Evolutionary conservation across 257 asterid genomes (phyloP).

Genomic region (Rubia yunnanensis): DNA sequence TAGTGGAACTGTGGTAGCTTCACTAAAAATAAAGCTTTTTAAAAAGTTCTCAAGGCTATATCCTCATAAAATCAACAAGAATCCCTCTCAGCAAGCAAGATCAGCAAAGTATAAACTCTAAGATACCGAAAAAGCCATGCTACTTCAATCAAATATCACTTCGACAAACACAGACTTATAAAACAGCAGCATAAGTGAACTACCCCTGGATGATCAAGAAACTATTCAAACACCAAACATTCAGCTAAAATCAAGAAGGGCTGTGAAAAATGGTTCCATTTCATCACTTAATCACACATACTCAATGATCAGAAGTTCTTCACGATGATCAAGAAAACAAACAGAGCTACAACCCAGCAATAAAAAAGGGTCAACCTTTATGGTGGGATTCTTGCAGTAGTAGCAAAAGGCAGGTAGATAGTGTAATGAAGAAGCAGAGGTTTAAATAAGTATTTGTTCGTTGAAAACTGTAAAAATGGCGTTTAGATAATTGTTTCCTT

Average conservation of each 20-base stretch:
- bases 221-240: not conserved
- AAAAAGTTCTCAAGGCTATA: not conserved
- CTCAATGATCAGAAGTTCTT: not conserved
- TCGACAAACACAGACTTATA: not conserved
- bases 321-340: not conserved
- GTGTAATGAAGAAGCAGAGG: not conserved
- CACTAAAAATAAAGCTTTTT: not conserved
- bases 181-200: not conserved
- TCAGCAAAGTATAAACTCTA: not conserved
- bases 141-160: not conserved
- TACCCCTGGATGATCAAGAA: constrained; percentile 1
- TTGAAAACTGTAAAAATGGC: not conserved
- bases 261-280: not conserved
- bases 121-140: not conserved
- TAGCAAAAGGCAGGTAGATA: not conserved
- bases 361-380: constrained; percentile 14
- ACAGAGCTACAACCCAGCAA: not conserved
- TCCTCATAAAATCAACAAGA: not conserved
- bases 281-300: not conserved
- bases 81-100: not conserved
- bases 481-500: not conserved
- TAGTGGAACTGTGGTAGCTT: not conserved
- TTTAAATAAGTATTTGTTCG: not conserved
- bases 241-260: not conserved
- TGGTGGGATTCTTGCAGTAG: not conserved